Evolutionary conservation across 2,329 filamentous ascomycete genomes (phyloP).

Genomic region (Bipolaris oryzae): DNA sequence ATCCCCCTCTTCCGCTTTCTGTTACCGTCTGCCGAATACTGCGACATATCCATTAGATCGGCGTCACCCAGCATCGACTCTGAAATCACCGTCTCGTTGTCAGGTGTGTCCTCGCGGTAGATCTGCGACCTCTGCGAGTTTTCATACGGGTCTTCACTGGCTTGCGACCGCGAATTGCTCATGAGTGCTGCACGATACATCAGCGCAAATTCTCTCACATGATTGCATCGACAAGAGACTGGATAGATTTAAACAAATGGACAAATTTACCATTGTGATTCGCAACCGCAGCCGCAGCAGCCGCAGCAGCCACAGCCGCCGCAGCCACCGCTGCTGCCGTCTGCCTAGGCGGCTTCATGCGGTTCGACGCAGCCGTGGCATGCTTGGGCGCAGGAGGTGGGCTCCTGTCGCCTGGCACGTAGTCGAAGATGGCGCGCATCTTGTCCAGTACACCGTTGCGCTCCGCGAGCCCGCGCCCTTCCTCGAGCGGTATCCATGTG

Average conservation of each 20-base stretch:
- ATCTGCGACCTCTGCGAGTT: conserved; percentile 63
- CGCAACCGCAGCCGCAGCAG: conserved; percentile 12
- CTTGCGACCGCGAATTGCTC: conserved; percentile 44
- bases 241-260: conserved; percentile 40
- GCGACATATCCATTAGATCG: conserved; percentile 73
- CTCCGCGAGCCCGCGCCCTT: conserved; percentile 80
- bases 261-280: conserved; percentile 34
- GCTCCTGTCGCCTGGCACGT: conserved; percentile 79
- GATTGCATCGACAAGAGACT: conserved; percentile 21
- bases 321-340: conserved; percentile 63
- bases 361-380: conserved; percentile 70
- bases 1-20: conserved; percentile 80
- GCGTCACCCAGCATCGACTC: conserved; percentile 86
- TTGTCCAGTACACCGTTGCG: conserved; percentile 87
- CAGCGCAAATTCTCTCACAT: conserved; percentile 1
- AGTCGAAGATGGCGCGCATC: conserved; percentile 88
- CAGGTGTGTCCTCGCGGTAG: conserved; percentile 79
- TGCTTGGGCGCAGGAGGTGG: conserved; percentile 95
- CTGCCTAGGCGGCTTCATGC: conserved; percentile 77
- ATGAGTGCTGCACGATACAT: conserved; percentile 27
- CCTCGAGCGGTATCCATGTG: conserved; percentile 91
- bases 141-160: conserved; percentile 68
- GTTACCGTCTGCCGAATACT: conserved; percentile 57
- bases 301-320: conserved; percentile 55
- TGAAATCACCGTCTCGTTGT: conserved; percentile 81